Evolutionary conservation across 179 eudicot genomes (phyloP), one percentile per base, ranked within the genome.

Genomic region (Beta lomatogona): DNA sequence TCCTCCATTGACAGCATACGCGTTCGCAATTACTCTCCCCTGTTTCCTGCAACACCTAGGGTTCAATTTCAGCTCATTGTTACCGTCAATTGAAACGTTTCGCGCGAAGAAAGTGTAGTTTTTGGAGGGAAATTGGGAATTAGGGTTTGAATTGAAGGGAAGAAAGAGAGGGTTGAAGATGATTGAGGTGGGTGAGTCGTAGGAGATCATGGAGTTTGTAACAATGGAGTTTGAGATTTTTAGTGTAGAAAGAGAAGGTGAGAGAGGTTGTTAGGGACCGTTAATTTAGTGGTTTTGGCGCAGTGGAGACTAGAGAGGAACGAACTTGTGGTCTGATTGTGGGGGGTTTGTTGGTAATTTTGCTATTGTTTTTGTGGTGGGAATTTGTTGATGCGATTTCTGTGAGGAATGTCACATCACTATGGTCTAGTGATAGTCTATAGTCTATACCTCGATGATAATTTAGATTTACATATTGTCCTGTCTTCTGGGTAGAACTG

Each of bases 161-260:
- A 76, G 72, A 41, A 85, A 79, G 16, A 81, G 77, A 50, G 84
- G 69, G 61, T 79, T 77, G 82, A 82, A 79, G 83, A 78, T 74
- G 22, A 48, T 48, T n/a, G 73, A 48, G 60, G 52, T 67, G n/a
- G 75, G 48, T 46, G 84, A n/a, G 25, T 71, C 72, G 80, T 58
- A 48, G 15, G 86, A 75, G 58, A 75, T 79, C 87, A 85, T 85
- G 36, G 79, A 41, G 79, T 16, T 11, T 36, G 78, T 16, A 45
- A 18, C 31, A 15, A 12, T 75, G 66, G 79, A 52, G 18, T 14
- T 52, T 57, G 70, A 76, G 76, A 50, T 76, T 67, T 67, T 75
- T 9, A 44, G 71, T 18, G 12, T 0, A 14, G 7, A 58, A 31
- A 15, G 18, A 28, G 71, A 54, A 73, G 45, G 60, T 48, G 73